Percentiles rank a stretch among this genome's conserved stretches.
Conservation (phyloP, 2,329 filamentous ascomycete genomes). For the Pyrenochaeta sp. region DNA sequence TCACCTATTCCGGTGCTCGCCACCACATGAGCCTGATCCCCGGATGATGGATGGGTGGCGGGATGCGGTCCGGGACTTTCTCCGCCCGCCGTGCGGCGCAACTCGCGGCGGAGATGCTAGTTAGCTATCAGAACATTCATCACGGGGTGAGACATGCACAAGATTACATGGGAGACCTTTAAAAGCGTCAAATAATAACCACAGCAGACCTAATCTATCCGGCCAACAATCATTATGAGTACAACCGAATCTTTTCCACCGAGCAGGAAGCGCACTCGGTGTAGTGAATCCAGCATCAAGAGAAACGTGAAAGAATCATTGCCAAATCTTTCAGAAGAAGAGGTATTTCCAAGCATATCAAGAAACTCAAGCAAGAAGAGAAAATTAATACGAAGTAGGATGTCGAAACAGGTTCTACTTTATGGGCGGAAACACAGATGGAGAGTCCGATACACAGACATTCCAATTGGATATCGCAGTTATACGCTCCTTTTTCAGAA, state of each 20-base stretch:
- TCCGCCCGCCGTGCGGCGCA: not conserved
- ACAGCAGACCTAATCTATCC: too few species aligned
- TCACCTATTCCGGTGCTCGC: too few species aligned
- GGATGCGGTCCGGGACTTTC: not conserved
- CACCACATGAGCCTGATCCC: too few species aligned
- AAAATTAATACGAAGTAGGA: not conserved
- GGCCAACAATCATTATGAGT: too few species aligned
- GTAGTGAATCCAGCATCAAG: not conserved
- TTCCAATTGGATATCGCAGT: not conserved
- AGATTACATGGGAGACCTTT: not conserved
- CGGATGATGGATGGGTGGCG: too few species aligned
- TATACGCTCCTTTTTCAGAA: constrained; percentile 22
- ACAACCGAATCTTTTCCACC: not conserved
- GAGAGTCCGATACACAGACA: not conserved
- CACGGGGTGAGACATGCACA: not conserved
- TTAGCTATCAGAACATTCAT: not conserved
- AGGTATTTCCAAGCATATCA: not conserved
- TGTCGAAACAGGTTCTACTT: not conserved
- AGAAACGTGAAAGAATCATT: not conserved
- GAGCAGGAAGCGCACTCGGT: not conserved
- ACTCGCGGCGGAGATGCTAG: not conserved
- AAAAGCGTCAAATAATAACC: not conserved
- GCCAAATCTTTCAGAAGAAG: not conserved
- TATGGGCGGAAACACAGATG: not conserved
- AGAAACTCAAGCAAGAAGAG: not conserved